Evolutionary conservation across 352 stramenopile species (phyloP).

Genomic region (Phytophthora aleatoria): DNA sequence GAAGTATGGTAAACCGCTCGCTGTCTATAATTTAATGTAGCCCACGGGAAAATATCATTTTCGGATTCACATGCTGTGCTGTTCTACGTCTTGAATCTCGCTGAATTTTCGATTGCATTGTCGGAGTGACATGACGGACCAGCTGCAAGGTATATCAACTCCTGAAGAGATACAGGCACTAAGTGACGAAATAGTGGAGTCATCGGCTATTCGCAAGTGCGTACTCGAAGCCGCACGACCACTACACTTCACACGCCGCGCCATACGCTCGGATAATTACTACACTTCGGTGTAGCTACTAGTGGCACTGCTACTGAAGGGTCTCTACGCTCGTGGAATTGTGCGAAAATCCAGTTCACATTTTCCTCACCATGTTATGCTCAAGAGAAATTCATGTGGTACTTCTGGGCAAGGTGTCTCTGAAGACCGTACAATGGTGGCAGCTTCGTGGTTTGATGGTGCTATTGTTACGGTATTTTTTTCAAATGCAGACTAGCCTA

Average conservation of each 20-base stretch:
- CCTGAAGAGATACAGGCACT: background rate
- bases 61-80: conserved; percentile 36
- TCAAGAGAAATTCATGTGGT: conserved; percentile 19
- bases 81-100: conserved; percentile 33
- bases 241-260: conserved; percentile 4
- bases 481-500: conserved; percentile 30
- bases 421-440: conserved; percentile 17
- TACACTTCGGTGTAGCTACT: conserved; percentile 44
- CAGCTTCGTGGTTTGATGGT: conserved; percentile 32
- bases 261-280: conserved; percentile 42
- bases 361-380: conserved; percentile 25
- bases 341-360: conserved; percentile 28
- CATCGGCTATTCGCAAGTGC: background rate
- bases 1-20: conserved; percentile 9
- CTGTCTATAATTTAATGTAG: conserved; percentile 23
- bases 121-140: background rate
- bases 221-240: background rate
- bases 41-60: conserved; percentile 43
- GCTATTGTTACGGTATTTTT: conserved; percentile 25
- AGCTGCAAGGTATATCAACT: background rate
- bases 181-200: background rate
- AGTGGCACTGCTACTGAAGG: conserved; percentile 21
- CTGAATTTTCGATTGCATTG: conserved; percentile 34
- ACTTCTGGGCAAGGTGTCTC: conserved; percentile 22
- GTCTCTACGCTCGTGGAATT: conserved; percentile 27